Percentiles rank a stretch among this genome's conserved stretches.
phyloP scores from a whole-genome alignment of 1,139 yeast species.

The Insectozyma bohioensis region DNA sequence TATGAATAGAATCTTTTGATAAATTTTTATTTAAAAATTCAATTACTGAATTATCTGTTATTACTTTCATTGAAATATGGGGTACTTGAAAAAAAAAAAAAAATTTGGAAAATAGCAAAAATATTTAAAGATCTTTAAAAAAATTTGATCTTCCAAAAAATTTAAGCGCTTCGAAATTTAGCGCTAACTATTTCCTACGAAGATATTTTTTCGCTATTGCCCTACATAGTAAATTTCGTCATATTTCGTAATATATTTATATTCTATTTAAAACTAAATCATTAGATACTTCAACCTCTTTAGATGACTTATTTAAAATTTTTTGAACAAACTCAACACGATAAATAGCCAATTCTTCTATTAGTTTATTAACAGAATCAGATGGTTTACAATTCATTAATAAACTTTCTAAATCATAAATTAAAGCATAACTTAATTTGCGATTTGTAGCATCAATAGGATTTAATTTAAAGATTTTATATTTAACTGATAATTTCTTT shows the following conservation, averaged over 20 bases:
- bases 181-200: no score
- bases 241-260: not conserved
- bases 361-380: not conserved
- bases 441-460: constrained; percentile 8
- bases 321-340: constrained; percentile 5
- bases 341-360: constrained; percentile 4
- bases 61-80: constrained; percentile 25
- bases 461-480: constrained; percentile 24
- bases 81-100: constrained; percentile 1
- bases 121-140: no score
- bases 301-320: constrained; percentile 4
- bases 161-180: not conserved
- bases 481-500: constrained; percentile 32
- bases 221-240: no score
- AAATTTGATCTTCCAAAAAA: not conserved
- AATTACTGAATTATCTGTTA: constrained; percentile 25
- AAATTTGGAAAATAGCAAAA: no score
- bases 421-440: constrained; percentile 18
- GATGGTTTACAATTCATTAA: constrained; percentile 11
- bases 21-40: constrained; percentile 19
- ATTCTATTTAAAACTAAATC: constrained; percentile 6
- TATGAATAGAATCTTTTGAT: constrained; percentile 20
- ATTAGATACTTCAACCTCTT: not conserved
- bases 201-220: no score
- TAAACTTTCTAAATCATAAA: constrained; percentile 20